These are phyloP conservation scores for Vigna mungo DNA, from an alignment of 306 rosid species.

Conservation along the genomic window DNA sequence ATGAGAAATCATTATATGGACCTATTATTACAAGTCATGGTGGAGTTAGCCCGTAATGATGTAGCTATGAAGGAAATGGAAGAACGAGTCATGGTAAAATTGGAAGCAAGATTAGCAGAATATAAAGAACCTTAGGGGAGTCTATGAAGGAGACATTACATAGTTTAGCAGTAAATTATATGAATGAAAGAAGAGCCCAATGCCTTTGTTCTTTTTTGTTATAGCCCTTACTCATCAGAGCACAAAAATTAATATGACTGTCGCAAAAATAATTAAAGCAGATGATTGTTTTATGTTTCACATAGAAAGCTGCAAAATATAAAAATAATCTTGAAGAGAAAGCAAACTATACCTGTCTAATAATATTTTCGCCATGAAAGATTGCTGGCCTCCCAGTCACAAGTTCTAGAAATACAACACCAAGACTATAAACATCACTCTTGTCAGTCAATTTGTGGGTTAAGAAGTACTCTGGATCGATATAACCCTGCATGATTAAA, in stretches of 20 bases:
- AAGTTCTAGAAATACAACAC: constrained; percentile 89
- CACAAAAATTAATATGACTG: not conserved
- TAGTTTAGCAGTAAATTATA: too few relatives aligned
- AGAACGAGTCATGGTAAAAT: too few relatives aligned
- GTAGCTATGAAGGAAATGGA: too few relatives aligned
- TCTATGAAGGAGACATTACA: too few relatives aligned
- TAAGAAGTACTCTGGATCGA: constrained; percentile 91
- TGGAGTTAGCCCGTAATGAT: too few relatives aligned
- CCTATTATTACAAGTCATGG: too few relatives aligned
- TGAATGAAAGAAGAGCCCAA: too few relatives aligned
- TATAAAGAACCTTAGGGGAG: too few relatives aligned
- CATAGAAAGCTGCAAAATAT: not conserved
- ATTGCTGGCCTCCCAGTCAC: constrained; percentile 88
- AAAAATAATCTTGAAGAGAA: constrained; percentile 12
- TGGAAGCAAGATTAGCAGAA: too few relatives aligned
- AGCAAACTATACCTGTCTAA: constrained; percentile 71
- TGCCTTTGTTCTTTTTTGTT: too few relatives aligned
- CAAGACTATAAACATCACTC: constrained; percentile 94
- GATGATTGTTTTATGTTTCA: not conserved
- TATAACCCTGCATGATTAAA: constrained; percentile 73
- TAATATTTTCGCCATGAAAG: constrained; percentile 83
- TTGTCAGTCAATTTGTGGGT: constrained; percentile 84
- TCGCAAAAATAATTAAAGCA: not conserved
- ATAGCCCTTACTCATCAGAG: too few relatives aligned
- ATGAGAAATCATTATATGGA: too few relatives aligned